Evolutionary conservation across 2,329 filamentous ascomycete genomes (phyloP), one percentile per base, ranked within the genome.

Genomic region (Fusarium foetens): DNA sequence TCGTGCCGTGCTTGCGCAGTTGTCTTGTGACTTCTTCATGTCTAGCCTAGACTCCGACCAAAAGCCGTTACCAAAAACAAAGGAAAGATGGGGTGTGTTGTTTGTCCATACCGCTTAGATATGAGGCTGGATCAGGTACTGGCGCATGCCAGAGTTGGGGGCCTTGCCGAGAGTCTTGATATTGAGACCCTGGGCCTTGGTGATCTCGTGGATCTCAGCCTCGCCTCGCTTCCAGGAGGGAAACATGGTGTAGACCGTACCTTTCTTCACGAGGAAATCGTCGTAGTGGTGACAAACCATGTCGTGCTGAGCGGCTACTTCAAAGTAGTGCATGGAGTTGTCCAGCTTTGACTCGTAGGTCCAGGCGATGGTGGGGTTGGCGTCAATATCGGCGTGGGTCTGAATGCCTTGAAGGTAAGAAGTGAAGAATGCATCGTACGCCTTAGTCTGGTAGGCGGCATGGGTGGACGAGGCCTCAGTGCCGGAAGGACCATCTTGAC

Each of bases 171-270:
- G 64, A 9, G 63, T 71, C 46, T 61, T 48, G 53, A 76, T 63
- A 3, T 21, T 11, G 1, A 76, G 58, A 13, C 65, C 68, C 29
- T 68, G 35, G n/a, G 59, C 39, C 14, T 55, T 46, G 10, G 75
- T 49, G 21, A 74, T 73, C 0, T 45, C 5, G 17, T 66, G 61
- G 10, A 76, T 66, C 5, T 76, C 62, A 0, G 12, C 10, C 25
- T 75, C 69, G 1, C 51, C 63, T 7, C 71, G 73, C 57, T 77
- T 77, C 75, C 75, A 77, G 13, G 73, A 76, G 0, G 63, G 61
- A 35, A 77, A 76, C 70, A 77, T 74, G 9, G 54, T 58, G 64
- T 71, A 76, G 0, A 10, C n/a, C 1, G 65, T 63, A 0, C 67
- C 71, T 2, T 52, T 8, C 4, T 53, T 13, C 12, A 74, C 25